A percentile compares a stretch with the other conserved stretches of the same genome.
These are phyloP conservation scores for Aspergillus unguis DNA, from an alignment of 2,329 filamentous ascomycete genomes.

Conservation along the genomic window DNA sequence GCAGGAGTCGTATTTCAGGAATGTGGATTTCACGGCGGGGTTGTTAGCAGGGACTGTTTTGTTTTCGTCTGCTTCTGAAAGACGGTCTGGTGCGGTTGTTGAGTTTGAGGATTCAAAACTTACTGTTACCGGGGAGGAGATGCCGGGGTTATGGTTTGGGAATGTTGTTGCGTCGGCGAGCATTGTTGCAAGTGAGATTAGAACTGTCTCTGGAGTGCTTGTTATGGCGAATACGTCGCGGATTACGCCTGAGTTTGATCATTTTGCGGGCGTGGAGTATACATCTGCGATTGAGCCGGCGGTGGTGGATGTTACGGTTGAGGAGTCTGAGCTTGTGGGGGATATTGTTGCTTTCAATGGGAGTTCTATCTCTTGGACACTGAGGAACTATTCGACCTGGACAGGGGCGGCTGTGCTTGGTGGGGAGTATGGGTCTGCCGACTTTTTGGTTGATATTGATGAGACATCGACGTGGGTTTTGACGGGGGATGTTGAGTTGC, in stretches of 20 bases:
- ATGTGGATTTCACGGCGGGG: conserved; percentile 25
- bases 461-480: background rate
- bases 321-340: conserved; percentile 25
- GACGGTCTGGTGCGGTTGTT: conserved; percentile 16
- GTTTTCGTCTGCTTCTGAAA: conserved; percentile 14
- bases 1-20: conserved; percentile 10
- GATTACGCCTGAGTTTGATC: background rate
- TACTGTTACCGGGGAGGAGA: background rate
- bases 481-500: background rate
- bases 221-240: background rate
- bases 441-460: background rate
- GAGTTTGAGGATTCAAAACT: background rate
- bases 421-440: background rate
- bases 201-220: background rate
- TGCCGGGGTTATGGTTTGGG: background rate
- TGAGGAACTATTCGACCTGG: conserved; percentile 14
- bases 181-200: background rate
- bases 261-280: background rate
- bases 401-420: conserved; percentile 12
- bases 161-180: background rate
- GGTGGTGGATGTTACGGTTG: conserved; percentile 10
- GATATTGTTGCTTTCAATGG: conserved; percentile 35
- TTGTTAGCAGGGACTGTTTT: conserved; percentile 29
- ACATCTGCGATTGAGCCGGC: background rate
- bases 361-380: conserved; percentile 16